Conservation (phyloP, 2,329 filamentous ascomycete genomes). For the Aspergillus vadensis region DNA sequence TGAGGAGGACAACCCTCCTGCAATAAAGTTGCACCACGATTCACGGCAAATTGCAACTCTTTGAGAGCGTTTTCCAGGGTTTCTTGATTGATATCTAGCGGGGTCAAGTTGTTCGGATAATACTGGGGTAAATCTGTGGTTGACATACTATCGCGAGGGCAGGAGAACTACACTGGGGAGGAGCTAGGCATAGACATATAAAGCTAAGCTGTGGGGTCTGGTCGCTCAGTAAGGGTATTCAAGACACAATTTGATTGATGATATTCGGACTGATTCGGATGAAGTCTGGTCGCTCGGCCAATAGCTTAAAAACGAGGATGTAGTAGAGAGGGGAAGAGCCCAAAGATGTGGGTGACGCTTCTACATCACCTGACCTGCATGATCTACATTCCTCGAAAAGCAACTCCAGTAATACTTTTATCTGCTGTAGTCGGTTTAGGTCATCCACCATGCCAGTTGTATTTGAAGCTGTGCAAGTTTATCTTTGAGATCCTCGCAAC, state of each 20-base stretch:
- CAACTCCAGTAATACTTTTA: neutral
- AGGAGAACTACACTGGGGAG: neutral
- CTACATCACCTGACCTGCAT: neutral
- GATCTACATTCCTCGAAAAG: neutral
- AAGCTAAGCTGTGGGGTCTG: neutral
- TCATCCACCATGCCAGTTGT: no score
- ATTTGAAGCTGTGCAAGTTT: no score
- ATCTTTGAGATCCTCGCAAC: no score
- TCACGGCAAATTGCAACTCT: conserved; percentile 34
- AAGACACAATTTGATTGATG: neutral
- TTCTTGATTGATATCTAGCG: conserved; percentile 20
- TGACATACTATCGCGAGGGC: neutral
- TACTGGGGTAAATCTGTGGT: conserved; percentile 23
- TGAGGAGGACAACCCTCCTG: conserved; percentile 26
- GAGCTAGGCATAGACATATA: neutral
- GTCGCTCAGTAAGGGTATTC: neutral
- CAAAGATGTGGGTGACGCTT: neutral
- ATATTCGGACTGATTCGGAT: neutral
- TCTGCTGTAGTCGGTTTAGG: no score
- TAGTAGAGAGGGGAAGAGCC: neutral
- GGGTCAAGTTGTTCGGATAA: conserved; percentile 30
- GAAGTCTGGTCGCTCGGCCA: neutral
- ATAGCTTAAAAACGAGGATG: neutral
- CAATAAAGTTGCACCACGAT: conserved; percentile 31
- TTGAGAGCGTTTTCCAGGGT: conserved; percentile 25